Evolutionary conservation across 163 green algal species (phyloP), one percentile per base, ranked within the genome.

Genomic region (Scenedesmus sp.): DNA sequence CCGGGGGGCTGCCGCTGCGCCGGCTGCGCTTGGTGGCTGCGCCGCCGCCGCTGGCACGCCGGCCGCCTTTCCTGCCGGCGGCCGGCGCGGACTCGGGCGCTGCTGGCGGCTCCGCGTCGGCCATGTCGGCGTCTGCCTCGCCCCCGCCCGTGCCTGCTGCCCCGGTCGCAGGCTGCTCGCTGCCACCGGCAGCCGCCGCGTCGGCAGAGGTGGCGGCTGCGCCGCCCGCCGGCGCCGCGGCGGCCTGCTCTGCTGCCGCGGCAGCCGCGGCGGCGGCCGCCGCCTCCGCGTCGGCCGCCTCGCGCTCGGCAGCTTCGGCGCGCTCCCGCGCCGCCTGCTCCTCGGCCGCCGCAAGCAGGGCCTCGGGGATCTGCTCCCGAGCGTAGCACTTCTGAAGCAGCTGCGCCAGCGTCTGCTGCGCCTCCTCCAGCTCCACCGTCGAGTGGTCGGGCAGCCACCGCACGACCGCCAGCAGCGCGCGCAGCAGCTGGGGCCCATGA

Each of bases 381-480:
- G 36, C 63, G 51, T 85, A 78, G 18, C 83, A 83, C 67, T 90
- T 90, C 48, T 44, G n/a, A 17, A 90, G n/a, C 29, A 90, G 63
- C 50, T 77, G 58, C 10, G 0, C 36, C 18, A 90, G 29, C 18
- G 81, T 85, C 24, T 78, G 74, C 39, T 89, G 56, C 34, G 85
- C 63, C 57, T 85, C 65, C 36, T 84, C 78, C 5, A 73, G 63
- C 66, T 90, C 81, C 34, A 80, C 78, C 3, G 80, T 70, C 60
- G 63, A 81, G 81, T 90, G 83, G 24, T 88, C 83, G 0, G 86
- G 86, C 51, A 90, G 74, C 53, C 70, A 76, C 3, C 70, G 56
- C 65, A 97, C 77, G 57, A 97, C 89, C 31, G 84, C 79, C 60
- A 97, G 75, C 45, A 96, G 70, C 22, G 86, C 90, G 26, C 75